Base-by-base conservation (phyloP, 108 stramenopile species). In the Mediolabrus comicus region DNA sequence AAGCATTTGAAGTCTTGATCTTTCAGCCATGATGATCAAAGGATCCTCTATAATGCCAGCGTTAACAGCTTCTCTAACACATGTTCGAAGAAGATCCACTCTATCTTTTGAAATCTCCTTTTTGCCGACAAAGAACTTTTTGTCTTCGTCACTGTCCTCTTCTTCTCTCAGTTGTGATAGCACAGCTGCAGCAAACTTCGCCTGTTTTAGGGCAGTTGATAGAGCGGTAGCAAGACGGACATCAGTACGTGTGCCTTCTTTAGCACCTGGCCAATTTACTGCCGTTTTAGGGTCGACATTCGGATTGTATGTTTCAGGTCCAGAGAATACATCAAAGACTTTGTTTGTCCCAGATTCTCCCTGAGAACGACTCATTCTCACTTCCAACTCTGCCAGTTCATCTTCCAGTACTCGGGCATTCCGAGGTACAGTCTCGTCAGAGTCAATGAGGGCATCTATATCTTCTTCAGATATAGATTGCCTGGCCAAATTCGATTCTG, bases 201-300 rank as follows among this genome's bases (percentile, higher is more conserved):
- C 94, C 67, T 92, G 87, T 25, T 83, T 80, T 34, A 92, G 63
- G 27, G 91, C 91, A 30, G 82, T 85, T 25, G 79, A 57, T 59
- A 95, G 36, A 31, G 87, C 84, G 49, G 82, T 77, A 13, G 91
- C 91, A 17, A 95, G 76, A 14, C 68, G 58, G 10, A 89, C 72
- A 75, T 83, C 79, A 11, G 71, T 76, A 24, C 82, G 72, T 24
- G 87, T 89, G 3, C 89, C 89, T 31, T 87, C 83, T 41, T 79
- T 54, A 5, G 89, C 91, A 26, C 91, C 91, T 51, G 91, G 91
- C 84, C 89, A 91, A 58, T 95, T 92, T 12, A 95, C 91, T 11
- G 87, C 83, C 22, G 86, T 83, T 24, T 85, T 86, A 0, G 85
- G 84, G 59, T 92, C 94, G 8, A 89, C 89, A 68, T 95, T 91